Conservation (phyloP, 306 rosid genomes). For the Hippophae tibetana region DNA sequence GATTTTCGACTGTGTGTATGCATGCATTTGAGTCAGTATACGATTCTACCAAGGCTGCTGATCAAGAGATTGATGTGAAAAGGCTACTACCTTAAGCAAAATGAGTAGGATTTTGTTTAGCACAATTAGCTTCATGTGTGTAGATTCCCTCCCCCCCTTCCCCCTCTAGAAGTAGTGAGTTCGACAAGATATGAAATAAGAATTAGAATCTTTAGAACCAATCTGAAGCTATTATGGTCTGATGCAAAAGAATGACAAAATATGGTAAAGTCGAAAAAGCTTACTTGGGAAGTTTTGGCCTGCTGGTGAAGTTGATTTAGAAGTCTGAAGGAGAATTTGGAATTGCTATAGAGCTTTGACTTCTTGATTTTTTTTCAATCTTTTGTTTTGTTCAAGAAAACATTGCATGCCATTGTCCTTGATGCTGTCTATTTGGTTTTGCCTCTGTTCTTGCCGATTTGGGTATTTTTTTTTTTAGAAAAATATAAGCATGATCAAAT, state of each 20-base stretch:
- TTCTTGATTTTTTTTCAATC: conserved; percentile 5
- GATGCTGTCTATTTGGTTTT: too few relatives aligned
- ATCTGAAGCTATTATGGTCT: too few relatives aligned
- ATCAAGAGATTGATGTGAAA: conserved; percentile 54
- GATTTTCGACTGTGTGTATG: conserved; percentile 86
- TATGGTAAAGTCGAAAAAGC: background rate
- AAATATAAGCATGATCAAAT: too few relatives aligned
- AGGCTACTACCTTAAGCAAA: conserved; percentile 32
- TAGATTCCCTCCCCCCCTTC: background rate
- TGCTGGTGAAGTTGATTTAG: background rate
- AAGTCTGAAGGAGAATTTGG: background rate
- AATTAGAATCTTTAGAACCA: too few relatives aligned
- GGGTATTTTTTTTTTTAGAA: too few relatives aligned
- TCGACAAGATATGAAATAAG: too few relatives aligned
- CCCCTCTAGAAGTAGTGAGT: too few relatives aligned
- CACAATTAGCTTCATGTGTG: conserved; percentile 10
- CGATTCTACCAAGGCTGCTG: conserved; percentile 56
- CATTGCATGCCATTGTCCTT: background rate
- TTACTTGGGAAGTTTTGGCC: background rate
- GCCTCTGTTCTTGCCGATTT: too few relatives aligned
- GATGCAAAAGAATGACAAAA: too few relatives aligned
- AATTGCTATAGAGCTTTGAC: conserved; percentile 8
- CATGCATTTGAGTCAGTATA: conserved; percentile 71
- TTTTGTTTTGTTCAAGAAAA: conserved; percentile 11
- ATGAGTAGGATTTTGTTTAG: background rate